Evolutionary conservation across 306 rosid species (phyloP).

Genomic region (Herpetospermum pedunculosum): DNA sequence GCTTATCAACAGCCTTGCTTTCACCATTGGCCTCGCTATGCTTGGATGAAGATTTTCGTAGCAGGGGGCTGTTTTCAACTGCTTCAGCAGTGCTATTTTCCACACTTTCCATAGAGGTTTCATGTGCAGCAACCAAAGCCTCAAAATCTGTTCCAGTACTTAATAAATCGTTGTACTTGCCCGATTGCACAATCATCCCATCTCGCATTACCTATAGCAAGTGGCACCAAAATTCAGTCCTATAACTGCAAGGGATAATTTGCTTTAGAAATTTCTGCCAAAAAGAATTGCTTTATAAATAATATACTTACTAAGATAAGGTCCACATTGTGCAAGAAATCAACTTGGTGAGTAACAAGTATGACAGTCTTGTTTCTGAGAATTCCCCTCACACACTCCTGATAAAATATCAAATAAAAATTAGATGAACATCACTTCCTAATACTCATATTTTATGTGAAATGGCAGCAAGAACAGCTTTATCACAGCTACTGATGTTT

Average conservation of each 20-base stretch:
- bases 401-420: constrained; percentile 8
- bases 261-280: background rate
- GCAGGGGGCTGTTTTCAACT: constrained; percentile 25
- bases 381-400: constrained; percentile 89
- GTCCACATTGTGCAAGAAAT: constrained; percentile 85
- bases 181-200: constrained; percentile 69
- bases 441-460: background rate
- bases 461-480: background rate
- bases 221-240: constrained; percentile 3
- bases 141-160: constrained; percentile 59
- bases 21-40: constrained; percentile 38
- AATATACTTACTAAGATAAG: constrained; percentile 49
- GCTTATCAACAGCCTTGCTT: constrained; percentile 36
- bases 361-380: constrained; percentile 69
- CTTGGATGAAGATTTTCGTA: constrained; percentile 26
- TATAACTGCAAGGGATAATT: background rate
- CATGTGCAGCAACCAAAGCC: constrained; percentile 81
- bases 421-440: background rate
- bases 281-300: background rate
- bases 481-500: background rate
- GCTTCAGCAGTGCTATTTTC: constrained; percentile 36
- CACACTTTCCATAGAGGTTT: constrained; percentile 87
- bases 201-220: constrained; percentile 70
- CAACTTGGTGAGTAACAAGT: constrained; percentile 98
- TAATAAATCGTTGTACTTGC: constrained; percentile 56